Base-by-base conservation (phyloP, 495 filamentous ascomycete species). In the Massariosphaeria phaeospora region DNA sequence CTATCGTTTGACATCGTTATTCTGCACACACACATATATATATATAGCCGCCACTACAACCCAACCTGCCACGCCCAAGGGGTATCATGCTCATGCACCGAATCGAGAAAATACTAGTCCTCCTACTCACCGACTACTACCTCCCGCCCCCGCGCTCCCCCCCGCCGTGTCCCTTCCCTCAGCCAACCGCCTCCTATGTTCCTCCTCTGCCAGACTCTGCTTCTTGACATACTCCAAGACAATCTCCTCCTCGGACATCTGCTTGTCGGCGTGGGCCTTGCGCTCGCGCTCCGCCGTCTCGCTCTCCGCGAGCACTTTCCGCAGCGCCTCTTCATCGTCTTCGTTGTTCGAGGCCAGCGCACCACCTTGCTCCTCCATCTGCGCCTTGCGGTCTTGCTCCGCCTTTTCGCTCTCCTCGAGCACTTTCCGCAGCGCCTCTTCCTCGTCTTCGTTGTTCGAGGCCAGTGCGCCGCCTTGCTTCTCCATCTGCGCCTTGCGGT, bases 221-320 rank as follows among this genome's bases (percentile, higher is more conserved):
- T 79, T 82, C 72, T 82, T 86, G n/a, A 88, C 76, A 66, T 86
- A 87, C 55, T 88, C 83, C 65, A 91, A 63, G 23, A 91, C 77
- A 54, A 86, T 79, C 25, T 86, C 80, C 64, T 89, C 86, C 67
- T 89, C 86, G 0, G 74, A 77, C 59, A 65, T 75, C 44, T 72
- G 63, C 52, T 70, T 73, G 23, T 59, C 63, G 21, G 78, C 64
- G 11, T 70, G 71, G 3, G 66, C 57, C 54, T 67, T 61, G 27
- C 70, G 55, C 34, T 65, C 52, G 24, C 54, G 50, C 15, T 70
- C 65, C 31, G 57, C 60, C 15, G 39, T 38, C 55, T 73, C 71
- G 2, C 75, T 78, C 52, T 78, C 75, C 38, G 75, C 73, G 21
- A 81, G 55, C 2, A 71, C 76, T 27, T 52, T 59, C 47, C 39